Evolutionary conservation across 768 basidiomycete species (phyloP).

Genomic region (Astraeus odoratus): DNA sequence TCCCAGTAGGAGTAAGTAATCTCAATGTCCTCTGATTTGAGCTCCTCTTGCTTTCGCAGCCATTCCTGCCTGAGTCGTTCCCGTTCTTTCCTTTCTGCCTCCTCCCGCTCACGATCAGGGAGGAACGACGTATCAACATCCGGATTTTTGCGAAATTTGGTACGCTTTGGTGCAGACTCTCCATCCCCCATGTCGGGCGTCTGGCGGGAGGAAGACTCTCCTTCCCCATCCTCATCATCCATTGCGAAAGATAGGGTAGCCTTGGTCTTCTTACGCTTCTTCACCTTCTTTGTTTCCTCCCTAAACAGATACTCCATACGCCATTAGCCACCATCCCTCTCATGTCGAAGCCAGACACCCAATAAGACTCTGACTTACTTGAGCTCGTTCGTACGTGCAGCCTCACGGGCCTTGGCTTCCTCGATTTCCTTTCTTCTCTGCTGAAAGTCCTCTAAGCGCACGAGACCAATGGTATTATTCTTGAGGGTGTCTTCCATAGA

Average conservation of each 20-base stretch:
- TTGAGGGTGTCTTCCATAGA: slow-evolving; percentile 92
- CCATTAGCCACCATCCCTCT: slow-evolving; percentile 53
- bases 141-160: slow-evolving; percentile 90
- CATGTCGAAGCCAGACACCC: too few species aligned
- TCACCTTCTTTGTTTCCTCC: slow-evolving; percentile 77
- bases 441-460: slow-evolving; percentile 88
- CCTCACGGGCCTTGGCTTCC: slow-evolving; percentile 86
- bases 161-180: slow-evolving; percentile 54
- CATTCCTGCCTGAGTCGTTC: slow-evolving; percentile 88
- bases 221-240: slow-evolving; percentile 66
- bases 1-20: slow-evolving; percentile 98
- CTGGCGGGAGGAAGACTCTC: slow-evolving; percentile 35
- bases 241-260: slow-evolving; percentile 86
- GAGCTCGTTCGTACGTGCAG: slow-evolving; percentile 74
- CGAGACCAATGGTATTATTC: slow-evolving; percentile 86
- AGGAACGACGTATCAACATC: slow-evolving; percentile 96
- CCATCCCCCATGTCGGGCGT: slow-evolving; percentile 32
- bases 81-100: slow-evolving; percentile 80
- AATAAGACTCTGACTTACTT: slow-evolving; percentile 75
- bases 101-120: slow-evolving; percentile 96
- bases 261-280: slow-evolving; percentile 92
- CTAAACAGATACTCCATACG: slow-evolving; percentile 80
- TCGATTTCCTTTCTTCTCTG: slow-evolving; percentile 83
- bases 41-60: slow-evolving; percentile 64
- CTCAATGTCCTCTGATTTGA: slow-evolving; percentile 74